phyloP scores from a whole-genome alignment of 2,329 filamentous ascomycete species.

The Fusarium staphyleae region DNA sequence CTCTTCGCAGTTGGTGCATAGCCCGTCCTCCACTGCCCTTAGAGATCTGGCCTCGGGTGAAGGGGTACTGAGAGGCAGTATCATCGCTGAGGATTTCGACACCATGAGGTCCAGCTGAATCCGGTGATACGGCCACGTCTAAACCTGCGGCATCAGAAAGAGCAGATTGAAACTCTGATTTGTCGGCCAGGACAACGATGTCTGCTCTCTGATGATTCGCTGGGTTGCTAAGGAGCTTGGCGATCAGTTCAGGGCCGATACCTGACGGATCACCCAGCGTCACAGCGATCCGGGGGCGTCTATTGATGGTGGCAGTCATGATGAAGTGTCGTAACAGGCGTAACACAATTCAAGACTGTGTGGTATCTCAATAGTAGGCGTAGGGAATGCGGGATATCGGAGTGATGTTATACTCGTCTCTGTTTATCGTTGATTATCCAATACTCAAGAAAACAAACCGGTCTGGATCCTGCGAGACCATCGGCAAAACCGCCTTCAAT shows the following conservation, averaged over 20 bases:
- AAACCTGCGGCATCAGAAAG: conserved; percentile 32
- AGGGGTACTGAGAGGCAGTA: conserved; percentile 21
- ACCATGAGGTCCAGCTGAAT: conserved; percentile 28
- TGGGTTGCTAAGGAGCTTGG: conserved; percentile 43
- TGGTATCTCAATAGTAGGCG: too few species aligned
- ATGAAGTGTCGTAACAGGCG: not conserved
- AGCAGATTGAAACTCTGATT: conserved; percentile 37
- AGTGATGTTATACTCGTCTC: not conserved
- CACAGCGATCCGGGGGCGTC: conserved; percentile 35
- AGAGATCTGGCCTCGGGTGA: conserved; percentile 33
- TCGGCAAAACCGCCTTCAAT: not conserved
- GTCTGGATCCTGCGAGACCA: not conserved
- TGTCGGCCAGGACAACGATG: conserved; percentile 42
- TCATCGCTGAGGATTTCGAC: conserved; percentile 43
- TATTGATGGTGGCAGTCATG: not conserved
- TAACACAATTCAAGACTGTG: too few species aligned
- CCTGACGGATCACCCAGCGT: conserved; percentile 45
- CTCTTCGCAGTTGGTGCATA: conserved; percentile 42
- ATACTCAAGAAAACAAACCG: not conserved
- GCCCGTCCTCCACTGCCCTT: conserved; percentile 36
- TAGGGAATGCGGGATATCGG: not conserved
- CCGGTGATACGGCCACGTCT: conserved; percentile 16
- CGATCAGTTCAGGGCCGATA: conserved; percentile 43
- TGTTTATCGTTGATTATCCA: not conserved
- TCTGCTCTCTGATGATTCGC: conserved; percentile 40